Percentiles rank a stretch among this genome's conserved stretches.
These are phyloP conservation scores for Elongisporangium senticosum DNA, from an alignment of 352 stramenopile species.

Conservation along the genomic window DNA sequence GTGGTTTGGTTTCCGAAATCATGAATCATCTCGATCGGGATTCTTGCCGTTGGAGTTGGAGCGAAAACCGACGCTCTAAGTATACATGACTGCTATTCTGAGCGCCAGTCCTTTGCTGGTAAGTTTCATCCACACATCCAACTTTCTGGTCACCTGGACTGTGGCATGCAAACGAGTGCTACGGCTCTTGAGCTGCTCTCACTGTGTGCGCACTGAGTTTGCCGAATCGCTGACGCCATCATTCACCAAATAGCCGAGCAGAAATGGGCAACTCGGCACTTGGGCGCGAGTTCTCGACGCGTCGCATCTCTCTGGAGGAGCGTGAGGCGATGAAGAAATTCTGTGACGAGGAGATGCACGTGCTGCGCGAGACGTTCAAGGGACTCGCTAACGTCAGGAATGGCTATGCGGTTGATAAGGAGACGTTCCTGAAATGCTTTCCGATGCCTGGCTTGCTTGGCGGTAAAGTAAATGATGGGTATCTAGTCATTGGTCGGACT, in stretches of 20 bases:
- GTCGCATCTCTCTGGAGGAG: conserved; percentile 42
- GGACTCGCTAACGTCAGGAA: conserved; percentile 58
- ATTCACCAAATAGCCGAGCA: background rate
- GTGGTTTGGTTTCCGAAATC: too few relatives aligned
- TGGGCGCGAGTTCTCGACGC: conserved; percentile 44
- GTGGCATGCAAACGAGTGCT: background rate
- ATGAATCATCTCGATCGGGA: too few relatives aligned
- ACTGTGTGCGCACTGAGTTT: background rate
- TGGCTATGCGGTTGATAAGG: conserved; percentile 82
- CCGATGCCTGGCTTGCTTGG: conserved; percentile 86
- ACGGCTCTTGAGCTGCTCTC: background rate
- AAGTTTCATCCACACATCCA: background rate
- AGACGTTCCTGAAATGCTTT: conserved; percentile 93
- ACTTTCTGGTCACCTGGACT: background rate
- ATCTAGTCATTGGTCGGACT: background rate
- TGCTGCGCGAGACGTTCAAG: conserved; percentile 79
- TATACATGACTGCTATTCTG: background rate
- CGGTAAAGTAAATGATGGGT: conserved; percentile 16
- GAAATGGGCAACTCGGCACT: conserved; percentile 64
- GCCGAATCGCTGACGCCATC: background rate
- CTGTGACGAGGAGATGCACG: conserved; percentile 66
- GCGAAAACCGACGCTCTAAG: background rate
- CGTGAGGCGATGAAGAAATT: conserved; percentile 75
- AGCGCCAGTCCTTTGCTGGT: background rate
- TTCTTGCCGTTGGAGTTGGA: background rate